Base-by-base conservation (phyloP, 768 basidiomycete species). In the Rhodotorula sphaerocarpa region DNA sequence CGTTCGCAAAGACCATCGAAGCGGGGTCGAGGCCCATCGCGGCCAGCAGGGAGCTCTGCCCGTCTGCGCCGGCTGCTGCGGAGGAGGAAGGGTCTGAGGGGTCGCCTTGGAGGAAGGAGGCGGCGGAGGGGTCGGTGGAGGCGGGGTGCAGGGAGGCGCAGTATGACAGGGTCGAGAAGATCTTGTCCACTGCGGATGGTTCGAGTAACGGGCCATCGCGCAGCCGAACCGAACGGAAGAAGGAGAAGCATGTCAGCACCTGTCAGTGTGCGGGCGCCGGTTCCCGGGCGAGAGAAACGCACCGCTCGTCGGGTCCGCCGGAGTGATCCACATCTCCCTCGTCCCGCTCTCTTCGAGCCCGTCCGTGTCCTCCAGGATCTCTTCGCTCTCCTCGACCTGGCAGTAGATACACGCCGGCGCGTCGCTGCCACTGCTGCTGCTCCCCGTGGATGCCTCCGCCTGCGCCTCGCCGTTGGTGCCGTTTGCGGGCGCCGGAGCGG, bases 401-500 rank as follows among this genome's bases (percentile, higher is more conserved):
- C 91, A 95, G 75, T 96, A 97, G 73, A 97, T 81, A 11, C 83
- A 86, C 6, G 87, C 84, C 0, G 79, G n/a, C n/a, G n/a, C n/a
- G 16, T 39, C 36, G 10, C 16, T 39, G 10, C 36, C 10, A 39
- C 36, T 9, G 9, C 36, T 10, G 10, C 36, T 9, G 16, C 36
- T 9, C 16, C 16, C 36, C 36, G 36, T 39, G 9, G 36, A 16
- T 39, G 36, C 50, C 48, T 41, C 5, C 16, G 39, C 41, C 14
- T 5, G 28, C n/a, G 14, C 46, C 36, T 39, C 44, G 15, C 30
- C 23, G 43, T 15, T 43, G 43, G 12, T 46, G 11, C 30, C 31
- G 16, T 27, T 33, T 2, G 43, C 6, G 7, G 53, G 15, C 18
- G 31, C 23, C 14, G 70, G 59, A 21, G 66, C 20, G 11, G 61